Base-by-base conservation (phyloP, 148 eudicot genomes). In the Pouteria glomerata region DNA sequence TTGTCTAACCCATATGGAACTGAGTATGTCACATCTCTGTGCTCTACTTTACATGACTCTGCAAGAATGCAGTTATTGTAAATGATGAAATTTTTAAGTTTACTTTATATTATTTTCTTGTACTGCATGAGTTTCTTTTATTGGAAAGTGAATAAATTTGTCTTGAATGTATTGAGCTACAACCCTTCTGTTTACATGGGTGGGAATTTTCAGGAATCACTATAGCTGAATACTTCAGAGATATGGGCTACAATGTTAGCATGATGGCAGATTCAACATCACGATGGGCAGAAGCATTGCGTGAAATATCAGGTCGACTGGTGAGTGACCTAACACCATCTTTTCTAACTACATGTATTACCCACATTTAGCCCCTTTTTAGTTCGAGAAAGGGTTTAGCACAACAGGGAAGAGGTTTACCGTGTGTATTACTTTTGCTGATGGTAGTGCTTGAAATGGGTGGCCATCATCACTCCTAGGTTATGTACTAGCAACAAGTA, bases 211-310 rank as follows among this genome's bases (percentile, higher is more conserved):
- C 85, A 95, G 99, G 97, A 41, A 95, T 95, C 50, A 95, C 99
- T 6, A 91, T 95, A 48, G 99, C 99, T 69, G 99, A 95, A 77
- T 95, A 95, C 76, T 95, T 88, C 75, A 89, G 99, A 88, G 97
- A 95, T 76, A 95, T 95, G 99, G 97, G 99, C 24, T 88, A 95
- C 96, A 95, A 95, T 76, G 99, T 95, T 44, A 95, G 99, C 85
- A 95, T 95, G 99, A 95, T 95, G 99, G 99, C 99, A 66, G 99
- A 95, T 76, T 95, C 99, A 72, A 95, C 99, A 51, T 95, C 99
- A 52, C 94, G 99, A 39, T 91, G 99, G 99, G 99, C 99, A 73
- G 99, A 95, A 82, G 99, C 99, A 76, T 79, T 95, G 82, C 96
- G 97, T 86, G 99, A 95, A 87, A 95, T 95, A 81, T 95, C 99